Percentiles rank a stretch among this genome's conserved stretches.
phyloP scores from a whole-genome alignment of 805 yeast species.

The Hanseniaspora taiwanica region DNA sequence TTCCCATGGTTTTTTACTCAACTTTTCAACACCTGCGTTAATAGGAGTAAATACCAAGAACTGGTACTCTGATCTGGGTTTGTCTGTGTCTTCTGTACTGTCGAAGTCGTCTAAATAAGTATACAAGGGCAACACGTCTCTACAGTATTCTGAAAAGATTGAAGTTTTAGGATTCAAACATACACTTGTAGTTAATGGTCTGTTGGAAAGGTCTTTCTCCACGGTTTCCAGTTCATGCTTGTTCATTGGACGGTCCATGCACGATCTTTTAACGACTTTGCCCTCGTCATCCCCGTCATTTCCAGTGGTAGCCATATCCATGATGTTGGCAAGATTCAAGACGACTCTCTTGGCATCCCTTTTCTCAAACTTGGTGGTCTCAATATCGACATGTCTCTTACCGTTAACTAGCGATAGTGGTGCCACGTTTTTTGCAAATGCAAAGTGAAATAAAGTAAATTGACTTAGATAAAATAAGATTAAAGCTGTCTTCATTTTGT shows the following conservation, averaged over 20 bases:
- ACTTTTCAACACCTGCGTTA: constrained; percentile 41
- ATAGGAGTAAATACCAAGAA: constrained; percentile 58
- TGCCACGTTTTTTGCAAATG: neutral
- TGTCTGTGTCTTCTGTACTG: neutral
- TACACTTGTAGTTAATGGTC: constrained; percentile 18
- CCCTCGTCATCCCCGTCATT: neutral
- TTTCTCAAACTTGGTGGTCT: neutral
- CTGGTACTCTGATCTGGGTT: constrained; percentile 13
- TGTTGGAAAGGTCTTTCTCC: neutral
- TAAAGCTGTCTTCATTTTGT: neutral
- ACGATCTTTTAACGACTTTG: neutral
- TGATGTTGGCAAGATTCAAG: too few species aligned
- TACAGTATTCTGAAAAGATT: constrained; percentile 55
- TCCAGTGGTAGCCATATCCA: neutral
- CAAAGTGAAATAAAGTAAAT: neutral
- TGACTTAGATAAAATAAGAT: neutral
- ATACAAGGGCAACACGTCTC: constrained; percentile 44
- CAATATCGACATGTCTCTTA: neutral
- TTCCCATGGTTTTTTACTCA: constrained; percentile 65
- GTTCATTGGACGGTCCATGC: neutral
- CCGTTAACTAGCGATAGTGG: neutral
- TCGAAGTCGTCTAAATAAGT: constrained; percentile 30
- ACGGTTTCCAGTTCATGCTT: neutral
- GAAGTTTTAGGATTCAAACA: constrained; percentile 31
- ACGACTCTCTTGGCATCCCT: neutral